Evolutionary conservation across 345 rosid genomes (phyloP).

Genomic region (Barbarea vulgaris): DNA sequence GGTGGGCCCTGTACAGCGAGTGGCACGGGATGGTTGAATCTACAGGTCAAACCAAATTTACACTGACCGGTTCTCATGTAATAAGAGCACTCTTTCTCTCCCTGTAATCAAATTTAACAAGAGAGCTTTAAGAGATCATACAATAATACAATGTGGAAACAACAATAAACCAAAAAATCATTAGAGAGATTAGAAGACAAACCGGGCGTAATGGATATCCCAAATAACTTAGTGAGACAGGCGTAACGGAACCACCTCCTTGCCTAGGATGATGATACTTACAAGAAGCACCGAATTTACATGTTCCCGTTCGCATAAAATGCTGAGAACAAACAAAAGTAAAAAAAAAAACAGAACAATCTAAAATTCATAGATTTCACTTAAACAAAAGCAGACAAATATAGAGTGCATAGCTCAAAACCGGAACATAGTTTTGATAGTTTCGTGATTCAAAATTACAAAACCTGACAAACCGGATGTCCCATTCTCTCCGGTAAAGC

Average conservation of each 20-base stretch:
- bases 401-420: conserved; percentile 25
- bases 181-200: conserved; percentile 38
- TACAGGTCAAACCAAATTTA: conserved; percentile 88
- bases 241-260: conserved; percentile 61
- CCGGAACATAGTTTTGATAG: background rate
- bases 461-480: conserved; percentile 92
- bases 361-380: background rate
- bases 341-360: background rate
- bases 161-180: background rate
- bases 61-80: conserved; percentile 91
- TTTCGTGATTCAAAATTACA: background rate
- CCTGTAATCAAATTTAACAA: conserved; percentile 48
- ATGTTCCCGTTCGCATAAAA: conserved; percentile 88
- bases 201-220: conserved; percentile 95
- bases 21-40: conserved; percentile 93
- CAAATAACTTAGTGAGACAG: conserved; percentile 61
- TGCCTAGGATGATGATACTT: conserved; percentile 94
- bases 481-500: conserved; percentile 80
- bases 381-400: background rate
- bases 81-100: conserved; percentile 91
- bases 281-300: conserved; percentile 93
- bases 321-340: conserved; percentile 51
- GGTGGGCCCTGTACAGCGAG: conserved; percentile 51
- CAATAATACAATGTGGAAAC: conserved; percentile 12
- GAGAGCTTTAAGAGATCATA: background rate